Evolutionary conservation across 495 filamentous ascomycete genomes (phyloP).

Genomic region (Hyaloscypha variabilis): DNA sequence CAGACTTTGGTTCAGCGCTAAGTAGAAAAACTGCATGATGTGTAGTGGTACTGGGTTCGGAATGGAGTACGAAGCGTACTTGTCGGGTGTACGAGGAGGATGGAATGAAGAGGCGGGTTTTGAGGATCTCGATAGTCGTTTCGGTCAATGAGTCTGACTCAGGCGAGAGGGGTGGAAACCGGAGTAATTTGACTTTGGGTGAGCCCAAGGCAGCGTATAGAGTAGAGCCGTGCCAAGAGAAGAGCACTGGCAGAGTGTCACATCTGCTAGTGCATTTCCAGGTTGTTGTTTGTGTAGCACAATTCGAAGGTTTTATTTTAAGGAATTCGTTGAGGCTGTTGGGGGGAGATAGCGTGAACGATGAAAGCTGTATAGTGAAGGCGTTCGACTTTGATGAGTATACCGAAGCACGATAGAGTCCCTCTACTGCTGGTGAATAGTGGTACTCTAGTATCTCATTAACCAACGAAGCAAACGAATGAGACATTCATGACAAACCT

Average conservation of each 20-base stretch:
- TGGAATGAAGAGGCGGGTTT: conserved; percentile 1
- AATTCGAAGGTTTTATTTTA: not conserved
- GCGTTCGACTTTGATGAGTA: not conserved
- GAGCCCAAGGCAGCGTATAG: conserved; percentile 12
- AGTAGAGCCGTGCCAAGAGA: conserved; percentile 8
- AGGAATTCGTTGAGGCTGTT: not conserved
- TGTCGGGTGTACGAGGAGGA: conserved; percentile 1
- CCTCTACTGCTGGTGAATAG: not conserved
- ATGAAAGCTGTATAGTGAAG: conserved; percentile 7
- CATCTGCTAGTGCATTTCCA: not conserved
- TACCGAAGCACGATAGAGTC: conserved; percentile 6
- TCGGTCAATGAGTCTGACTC: not conserved
- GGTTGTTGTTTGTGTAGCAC: conserved; percentile 1
- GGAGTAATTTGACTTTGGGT: conserved; percentile 8
- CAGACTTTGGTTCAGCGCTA: not conserved
- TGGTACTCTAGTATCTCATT: conserved; percentile 1
- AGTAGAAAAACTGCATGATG: not conserved
- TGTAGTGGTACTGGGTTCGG: not conserved
- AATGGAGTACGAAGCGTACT: not conserved
- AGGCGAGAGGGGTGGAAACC: conserved; percentile 2
- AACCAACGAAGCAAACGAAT: not conserved
- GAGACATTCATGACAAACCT: conserved; percentile 1
- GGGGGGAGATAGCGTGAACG: not conserved
- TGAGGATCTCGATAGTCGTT: conserved; percentile 2
- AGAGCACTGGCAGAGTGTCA: not conserved